These are phyloP conservation scores for Termitomyces titanicus DNA, from an alignment of 768 basidiomycete species.

Conservation along the genomic window DNA sequence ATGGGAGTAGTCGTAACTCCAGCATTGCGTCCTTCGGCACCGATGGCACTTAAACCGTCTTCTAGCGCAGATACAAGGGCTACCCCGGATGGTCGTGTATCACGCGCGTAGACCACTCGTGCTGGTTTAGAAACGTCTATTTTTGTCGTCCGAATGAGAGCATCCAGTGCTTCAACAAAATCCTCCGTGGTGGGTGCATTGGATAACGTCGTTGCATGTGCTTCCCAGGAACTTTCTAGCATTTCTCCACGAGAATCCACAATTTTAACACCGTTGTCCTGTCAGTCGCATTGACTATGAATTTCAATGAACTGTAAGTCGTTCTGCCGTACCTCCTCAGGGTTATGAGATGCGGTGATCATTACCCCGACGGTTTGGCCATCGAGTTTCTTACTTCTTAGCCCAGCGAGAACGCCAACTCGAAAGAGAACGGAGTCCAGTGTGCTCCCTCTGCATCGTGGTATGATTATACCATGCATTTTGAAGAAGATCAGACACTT, in stretches of 20 bases:
- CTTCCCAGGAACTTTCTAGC: conserved; percentile 93
- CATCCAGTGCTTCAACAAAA: conserved; percentile 63
- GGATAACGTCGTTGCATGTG: conserved; percentile 79
- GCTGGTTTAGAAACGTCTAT: conserved; percentile 81
- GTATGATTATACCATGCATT: conserved; percentile 9
- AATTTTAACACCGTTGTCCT: conserved; percentile 99
- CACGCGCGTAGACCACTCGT: conserved; percentile 85
- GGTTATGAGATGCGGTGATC: conserved; percentile 99
- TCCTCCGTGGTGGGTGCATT: conserved; percentile 75
- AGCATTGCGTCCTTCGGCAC: conserved; percentile 64
- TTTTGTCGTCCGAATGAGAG: conserved; percentile 57
- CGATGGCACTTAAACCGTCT: conserved; percentile 77
- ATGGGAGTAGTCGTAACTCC: conserved; percentile 93
- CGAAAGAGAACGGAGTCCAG: conserved; percentile 94
- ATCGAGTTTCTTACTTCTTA: conserved; percentile 88
- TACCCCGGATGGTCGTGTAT: conserved; percentile 88
- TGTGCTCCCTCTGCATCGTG: conserved; percentile 47
- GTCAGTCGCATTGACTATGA: background rate
- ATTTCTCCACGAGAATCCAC: conserved; percentile 98
- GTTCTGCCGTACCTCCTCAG: conserved; percentile 70
- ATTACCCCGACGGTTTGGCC: conserved; percentile 95
- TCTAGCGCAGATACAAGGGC: conserved; percentile 72
- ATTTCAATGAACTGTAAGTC: conserved; percentile 10
- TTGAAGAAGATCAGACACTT: conserved; percentile 27
- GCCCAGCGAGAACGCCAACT: conserved; percentile 83